Percentiles rank a stretch among this genome's conserved stretches.
Evolutionary conservation across 805 yeast species (phyloP).

Genomic region (Priceomyces fermenticarens): DNA sequence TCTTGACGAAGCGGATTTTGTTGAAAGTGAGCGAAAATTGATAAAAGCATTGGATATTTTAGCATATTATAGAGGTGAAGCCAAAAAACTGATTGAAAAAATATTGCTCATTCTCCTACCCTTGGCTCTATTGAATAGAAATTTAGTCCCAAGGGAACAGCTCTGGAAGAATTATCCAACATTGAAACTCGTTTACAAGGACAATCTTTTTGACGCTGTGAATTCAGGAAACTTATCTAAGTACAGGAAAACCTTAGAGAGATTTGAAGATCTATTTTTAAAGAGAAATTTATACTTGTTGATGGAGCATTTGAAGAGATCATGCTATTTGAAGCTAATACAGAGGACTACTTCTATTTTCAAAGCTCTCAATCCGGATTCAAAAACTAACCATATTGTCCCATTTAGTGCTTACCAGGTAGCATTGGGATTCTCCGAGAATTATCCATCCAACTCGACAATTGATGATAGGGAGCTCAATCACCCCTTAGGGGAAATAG

Average conservation of each 20-base stretch:
- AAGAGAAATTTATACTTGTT: conserved; percentile 59
- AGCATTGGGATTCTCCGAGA: conserved; percentile 36
- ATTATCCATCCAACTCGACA: neutral
- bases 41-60: conserved; percentile 44
- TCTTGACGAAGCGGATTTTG: conserved; percentile 62
- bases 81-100: conserved; percentile 35
- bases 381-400: conserved; percentile 29
- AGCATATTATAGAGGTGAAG: conserved; percentile 17
- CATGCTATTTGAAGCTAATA: conserved; percentile 51
- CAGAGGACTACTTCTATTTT: conserved; percentile 30
- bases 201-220: conserved; percentile 47
- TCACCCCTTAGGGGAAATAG: conserved; percentile 50
- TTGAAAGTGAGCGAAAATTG: conserved; percentile 49
- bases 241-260: conserved; percentile 45
- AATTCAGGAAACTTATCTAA: conserved; percentile 52
- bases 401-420: conserved; percentile 41
- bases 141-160: conserved; percentile 43
- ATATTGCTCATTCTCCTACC: conserved; percentile 67
- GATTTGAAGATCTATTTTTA: conserved; percentile 51
- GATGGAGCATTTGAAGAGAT: conserved; percentile 48
- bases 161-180: conserved; percentile 42
- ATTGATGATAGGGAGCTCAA: conserved; percentile 6
- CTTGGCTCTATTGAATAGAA: conserved; percentile 48
- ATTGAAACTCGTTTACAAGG: conserved; percentile 40
- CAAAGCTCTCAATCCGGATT: conserved; percentile 24